phyloP scores from a whole-genome alignment of 2,329 filamentous ascomycete genomes.

The Microcyclospora pomicola region DNA sequence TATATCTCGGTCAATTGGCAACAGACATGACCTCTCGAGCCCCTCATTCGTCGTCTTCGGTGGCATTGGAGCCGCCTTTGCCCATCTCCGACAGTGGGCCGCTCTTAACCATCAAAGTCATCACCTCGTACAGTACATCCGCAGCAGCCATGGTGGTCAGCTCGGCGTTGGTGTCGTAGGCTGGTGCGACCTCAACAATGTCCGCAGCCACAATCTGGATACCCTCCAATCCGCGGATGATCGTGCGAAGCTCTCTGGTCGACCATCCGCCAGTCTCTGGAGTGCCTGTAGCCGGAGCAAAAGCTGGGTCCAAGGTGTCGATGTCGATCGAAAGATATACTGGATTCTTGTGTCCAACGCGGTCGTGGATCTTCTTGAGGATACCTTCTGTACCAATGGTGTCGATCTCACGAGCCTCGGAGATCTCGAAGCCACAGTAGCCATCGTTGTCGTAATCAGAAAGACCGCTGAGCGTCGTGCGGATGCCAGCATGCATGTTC shows the following conservation, averaged over 20 bases:
- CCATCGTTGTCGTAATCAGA: slow-evolving; percentile 77
- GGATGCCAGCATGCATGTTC: slow-evolving; percentile 78
- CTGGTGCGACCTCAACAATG: slow-evolving; percentile 60
- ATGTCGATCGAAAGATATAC: slow-evolving; percentile 80
- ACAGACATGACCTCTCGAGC: no score
- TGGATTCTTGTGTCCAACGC: slow-evolving; percentile 57
- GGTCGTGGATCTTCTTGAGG: slow-evolving; percentile 60
- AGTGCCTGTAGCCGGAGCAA: slow-evolving; percentile 61
- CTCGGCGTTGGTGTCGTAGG: slow-evolving; percentile 60
- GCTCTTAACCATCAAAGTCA: slow-evolving; percentile 71
- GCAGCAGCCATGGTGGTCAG: slow-evolving; percentile 61
- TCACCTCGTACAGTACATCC: slow-evolving; percentile 61
- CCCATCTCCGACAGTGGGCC: slow-evolving; percentile 48
- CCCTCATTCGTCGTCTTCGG: no score
- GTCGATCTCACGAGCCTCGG: slow-evolving; percentile 60
- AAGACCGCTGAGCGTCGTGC: slow-evolving; percentile 64
- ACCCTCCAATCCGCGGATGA: slow-evolving; percentile 53
- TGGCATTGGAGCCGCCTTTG: slow-evolving; percentile 3
- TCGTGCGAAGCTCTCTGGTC: slow-evolving; percentile 58
- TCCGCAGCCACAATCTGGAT: slow-evolving; percentile 51
- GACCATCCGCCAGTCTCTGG: slow-evolving; percentile 67
- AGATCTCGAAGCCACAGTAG: slow-evolving; percentile 71
- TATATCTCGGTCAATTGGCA: no score
- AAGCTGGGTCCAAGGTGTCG: slow-evolving; percentile 74
- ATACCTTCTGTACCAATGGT: slow-evolving; percentile 56